Percentiles rank a stretch among this genome's conserved stretches.
Conservation (phyloP, 2,329 filamentous ascomycete genomes). For the Colletotrichum eremochloae region DNA sequence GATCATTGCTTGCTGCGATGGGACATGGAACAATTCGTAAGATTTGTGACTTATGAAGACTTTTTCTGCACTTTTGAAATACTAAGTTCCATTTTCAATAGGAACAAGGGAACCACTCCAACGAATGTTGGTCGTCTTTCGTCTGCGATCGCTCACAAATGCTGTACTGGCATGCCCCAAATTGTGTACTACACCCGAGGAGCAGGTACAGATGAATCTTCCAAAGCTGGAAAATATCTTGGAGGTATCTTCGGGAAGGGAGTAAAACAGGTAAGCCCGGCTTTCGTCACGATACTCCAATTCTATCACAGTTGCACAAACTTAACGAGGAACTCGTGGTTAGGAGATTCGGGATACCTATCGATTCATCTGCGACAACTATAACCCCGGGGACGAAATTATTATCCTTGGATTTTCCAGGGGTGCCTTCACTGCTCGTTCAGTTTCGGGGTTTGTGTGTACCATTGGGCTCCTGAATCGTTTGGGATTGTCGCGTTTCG, state of each 20-base stretch:
- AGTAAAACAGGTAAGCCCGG: slow-evolving; percentile 40
- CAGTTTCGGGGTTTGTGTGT: slow-evolving; percentile 48
- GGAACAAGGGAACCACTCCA: slow-evolving; percentile 26
- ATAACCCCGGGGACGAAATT: slow-evolving; percentile 51
- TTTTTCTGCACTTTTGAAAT: not conserved
- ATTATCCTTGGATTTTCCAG: slow-evolving; percentile 54
- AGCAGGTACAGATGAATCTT: slow-evolving; percentile 47
- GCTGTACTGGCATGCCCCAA: slow-evolving; percentile 50
- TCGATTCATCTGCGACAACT: slow-evolving; percentile 54
- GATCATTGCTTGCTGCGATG: slow-evolving; percentile 54
- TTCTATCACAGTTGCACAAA: not conserved
- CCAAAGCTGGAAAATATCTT: slow-evolving; percentile 43
- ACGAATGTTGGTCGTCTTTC: slow-evolving; percentile 53
- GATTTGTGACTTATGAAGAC: not conserved
- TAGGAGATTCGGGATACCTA: slow-evolving; percentile 53
- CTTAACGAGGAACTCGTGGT: slow-evolving; percentile 18
- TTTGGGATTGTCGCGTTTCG: slow-evolving; percentile 36
- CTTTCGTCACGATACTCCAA: not conserved
- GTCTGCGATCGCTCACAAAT: slow-evolving; percentile 48
- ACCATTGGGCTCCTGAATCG: slow-evolving; percentile 41
- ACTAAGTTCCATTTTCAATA: not conserved
- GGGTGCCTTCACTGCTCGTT: slow-evolving; percentile 55
- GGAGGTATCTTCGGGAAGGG: slow-evolving; percentile 48
- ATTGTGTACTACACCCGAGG: slow-evolving; percentile 55
- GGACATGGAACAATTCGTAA: slow-evolving; percentile 51